Base-by-base conservation (phyloP, 148 eudicot genomes). In the Suaeda aralocaspica region DNA sequence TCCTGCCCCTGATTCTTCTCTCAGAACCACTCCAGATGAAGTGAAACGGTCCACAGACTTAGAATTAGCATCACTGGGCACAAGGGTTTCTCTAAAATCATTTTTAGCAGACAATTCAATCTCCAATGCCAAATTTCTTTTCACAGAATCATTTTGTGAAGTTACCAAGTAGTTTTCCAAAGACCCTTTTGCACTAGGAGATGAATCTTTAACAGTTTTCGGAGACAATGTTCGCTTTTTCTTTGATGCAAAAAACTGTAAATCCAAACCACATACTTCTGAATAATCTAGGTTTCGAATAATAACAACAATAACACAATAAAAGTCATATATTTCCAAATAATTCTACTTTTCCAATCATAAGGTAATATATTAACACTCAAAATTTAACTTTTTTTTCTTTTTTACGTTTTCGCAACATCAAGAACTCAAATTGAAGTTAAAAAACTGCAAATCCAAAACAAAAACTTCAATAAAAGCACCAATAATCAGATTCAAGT, bases 111-210 rank as follows among this genome's bases (percentile, higher is more conserved):
- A 72, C 14, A 72, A 77, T 69, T 76, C 84, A 67, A 80, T 74
- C 66, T 87, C 91, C 68, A 77, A 67, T 36, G 80, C 75, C 80
- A 89, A 76, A 64, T 79, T 94, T 74, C 91, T 87, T 77, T 82
- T 82, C 10, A 80, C 84, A 29, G 71, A 64, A 57, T 82, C 89
- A 79, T 83, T 77, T 71, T 84, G 84, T 68, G 96, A 81, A 67
- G 72, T 51, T 79, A 83, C 91, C 72, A 91, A 84, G 78, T 75
- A 89, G 72, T 66, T 67, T n/a, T 75, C 86, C 80, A 89, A 72
- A 46, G 96, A 87, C 70, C 97, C 91, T 84, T 91, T 91, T 29
- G 81, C 81, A 62, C 88, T 78, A 41, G 99, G 99, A 61, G 99
- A 94, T 13, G 85, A 81, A 67, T 82, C 90, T 66, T 78, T 78